Evolutionary conservation across 768 basidiomycete species (phyloP), one percentile per base, ranked within the genome.

Genomic region (Termitomyces eurrhizus): DNA sequence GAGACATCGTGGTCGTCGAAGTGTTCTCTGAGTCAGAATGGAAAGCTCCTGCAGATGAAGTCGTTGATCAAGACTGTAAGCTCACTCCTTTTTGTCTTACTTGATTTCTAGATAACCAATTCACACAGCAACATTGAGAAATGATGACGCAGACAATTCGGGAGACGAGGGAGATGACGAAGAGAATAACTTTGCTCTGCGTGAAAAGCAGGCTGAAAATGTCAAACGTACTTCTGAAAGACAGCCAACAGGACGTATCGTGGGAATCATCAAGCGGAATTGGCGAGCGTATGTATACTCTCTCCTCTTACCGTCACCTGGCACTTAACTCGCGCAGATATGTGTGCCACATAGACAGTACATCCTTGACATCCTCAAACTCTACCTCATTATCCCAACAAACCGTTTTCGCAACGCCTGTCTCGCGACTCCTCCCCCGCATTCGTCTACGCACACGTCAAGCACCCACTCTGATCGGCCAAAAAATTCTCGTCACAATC

Each of bases 401-500:
- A 76, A 92, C 94, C 1, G 90, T 98, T 33, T 95, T 98, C 70
- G 96, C 95, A 1, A 93, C 92, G 2, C 96, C 97, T 0, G 89
- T 96, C 42, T 95, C 95, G 12, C 85, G 92, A 8, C 81, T 92
- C 13, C 85, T 98, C 55, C 97, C 97, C 1, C 90, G 95, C 49
- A 98, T 98, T 67, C 88, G 95, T 32, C 79, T 99, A 45, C 87
- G 95, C 39, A 99, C 97, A 0, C 90, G 97, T 7, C 97, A 99
- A 77, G 95, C 95, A 1, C 91, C 94, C 0, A 73, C 83, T 2
- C 85, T 99, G 16, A 73, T 97, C 18, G 86, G 88, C 41, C 95
- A 99, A 72, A 98, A 99, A 72, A 96, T 99, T 65, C 84, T 99
- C 29, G 93, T 98, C 46, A 89, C 92, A 2, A 93, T 98, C 66